Evolutionary conservation across 495 filamentous ascomycete species (phyloP).

Genomic region (Aspergillus diversus): DNA sequence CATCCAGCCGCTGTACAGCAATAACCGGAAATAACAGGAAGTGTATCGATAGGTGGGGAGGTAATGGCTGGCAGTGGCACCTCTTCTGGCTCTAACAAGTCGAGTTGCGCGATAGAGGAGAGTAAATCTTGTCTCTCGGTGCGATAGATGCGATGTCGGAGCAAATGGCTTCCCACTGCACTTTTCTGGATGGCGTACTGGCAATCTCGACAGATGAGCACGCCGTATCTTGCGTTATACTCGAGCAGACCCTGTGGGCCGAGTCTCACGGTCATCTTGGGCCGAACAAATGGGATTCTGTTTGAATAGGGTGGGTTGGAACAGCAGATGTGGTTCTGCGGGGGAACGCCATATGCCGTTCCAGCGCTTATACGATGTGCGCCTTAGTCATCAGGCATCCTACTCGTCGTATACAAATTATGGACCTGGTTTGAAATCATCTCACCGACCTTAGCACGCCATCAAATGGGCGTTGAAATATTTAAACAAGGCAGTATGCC

Average conservation of each 20-base stretch:
- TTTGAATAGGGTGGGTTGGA: not conserved
- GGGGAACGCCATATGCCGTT: not conserved
- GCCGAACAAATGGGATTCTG: not conserved
- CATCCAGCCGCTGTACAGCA: constrained; percentile 8
- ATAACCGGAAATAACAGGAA: constrained; percentile 10
- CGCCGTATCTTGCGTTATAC: constrained; percentile 12
- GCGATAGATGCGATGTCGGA: constrained; percentile 19
- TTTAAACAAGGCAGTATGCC: too few relatives aligned
- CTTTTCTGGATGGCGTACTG: constrained; percentile 21
- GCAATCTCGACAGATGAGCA: constrained; percentile 18
- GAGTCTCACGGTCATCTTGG: constrained; percentile 2
- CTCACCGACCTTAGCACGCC: not conserved
- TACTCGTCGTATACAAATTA: too few relatives aligned
- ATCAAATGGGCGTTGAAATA: not conserved
- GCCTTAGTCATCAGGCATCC: not conserved
- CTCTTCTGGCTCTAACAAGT: constrained; percentile 7
- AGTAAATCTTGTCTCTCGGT: constrained; percentile 11
- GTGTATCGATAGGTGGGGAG: constrained; percentile 6
- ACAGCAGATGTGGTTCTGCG: constrained; percentile 17
- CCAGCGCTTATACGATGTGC: too few relatives aligned
- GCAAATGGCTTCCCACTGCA: constrained; percentile 16
- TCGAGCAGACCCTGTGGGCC: constrained; percentile 10
- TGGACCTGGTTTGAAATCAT: not conserved
- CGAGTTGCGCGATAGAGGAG: not conserved
- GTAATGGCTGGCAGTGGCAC: not conserved